Evolutionary conservation across 148 eudicot genomes (phyloP), one percentile per base, ranked within the genome.

Genomic region (Agrostemma githago): DNA sequence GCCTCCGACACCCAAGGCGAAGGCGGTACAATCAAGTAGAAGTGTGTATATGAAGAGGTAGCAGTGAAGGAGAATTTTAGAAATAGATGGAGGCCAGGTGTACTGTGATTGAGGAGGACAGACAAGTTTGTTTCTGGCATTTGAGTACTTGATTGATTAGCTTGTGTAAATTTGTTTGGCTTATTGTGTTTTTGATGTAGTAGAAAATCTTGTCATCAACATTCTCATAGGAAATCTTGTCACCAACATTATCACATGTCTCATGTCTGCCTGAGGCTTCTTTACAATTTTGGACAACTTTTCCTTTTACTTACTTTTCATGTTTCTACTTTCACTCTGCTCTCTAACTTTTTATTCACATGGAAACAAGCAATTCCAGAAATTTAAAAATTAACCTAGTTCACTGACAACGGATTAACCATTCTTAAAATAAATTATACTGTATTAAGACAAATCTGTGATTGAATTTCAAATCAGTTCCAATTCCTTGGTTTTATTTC

Each of bases 161-260:
- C 11, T 3, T 10, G 56, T 12, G 15, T 12, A 12, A 11, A 51
- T 1, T 15, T 51, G 9, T 9, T 48, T 44, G 6, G 7, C 9
- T 44, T 44, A 3, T 9, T 51, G 11, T 51, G n/a, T 51, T 48
- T 48, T 48, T 11, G 54, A 48, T 48, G 4, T 26, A 10, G 54
- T 51, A 51, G 56, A 68, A 76, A 6, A 43, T 69, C 16, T 76
- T 60, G 61, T 8, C 20, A 43, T 21, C 44, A 60, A 72, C 54
- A 11, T 10, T 58, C 42, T 68, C 41, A 62, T 8, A 62, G 40
- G 39, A 62, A 21, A 51, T 51, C 56, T 51, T 51, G 56, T 51
- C 56, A 51, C 56, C 56, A 51, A 51, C 56, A 51, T 51, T 11
- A 51, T 51, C 3, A 51, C 2, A 51, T 51, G 56, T 51, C 56